A percentile compares a stretch with the other conserved stretches of the same genome.
phyloP scores from a whole-genome alignment of 2,329 filamentous ascomycete genomes.

The Colletotrichum endophyticum region DNA sequence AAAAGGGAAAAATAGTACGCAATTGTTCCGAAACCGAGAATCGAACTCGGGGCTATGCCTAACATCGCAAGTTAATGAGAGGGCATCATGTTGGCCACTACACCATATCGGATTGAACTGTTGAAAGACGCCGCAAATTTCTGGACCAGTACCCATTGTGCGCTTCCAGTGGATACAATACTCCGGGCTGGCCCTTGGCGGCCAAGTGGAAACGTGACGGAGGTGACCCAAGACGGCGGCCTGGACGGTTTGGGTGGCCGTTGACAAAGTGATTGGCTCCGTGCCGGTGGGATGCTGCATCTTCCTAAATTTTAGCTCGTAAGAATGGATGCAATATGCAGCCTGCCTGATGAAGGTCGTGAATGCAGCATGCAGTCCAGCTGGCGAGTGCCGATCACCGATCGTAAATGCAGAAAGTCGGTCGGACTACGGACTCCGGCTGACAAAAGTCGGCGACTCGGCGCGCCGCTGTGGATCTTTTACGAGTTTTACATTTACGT shows the following conservation, averaged over 20 bases:
- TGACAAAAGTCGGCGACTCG: neutral
- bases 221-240: neutral
- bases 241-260: neutral
- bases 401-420: neutral
- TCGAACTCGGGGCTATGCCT: conserved; percentile 21
- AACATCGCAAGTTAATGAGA: conserved; percentile 1
- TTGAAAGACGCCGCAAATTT: rapidly evolving
- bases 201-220: neutral
- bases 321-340: neutral
- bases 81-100: conserved; percentile 22
- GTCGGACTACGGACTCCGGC: neutral
- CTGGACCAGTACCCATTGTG: neutral
- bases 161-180: neutral
- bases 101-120: conserved; percentile 8
- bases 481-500: neutral
- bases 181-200: neutral
- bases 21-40: conserved; percentile 11
- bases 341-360: rapidly evolving
- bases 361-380: neutral
- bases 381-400: neutral
- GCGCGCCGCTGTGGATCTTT: neutral
- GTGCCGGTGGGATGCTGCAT: neutral
- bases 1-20: neutral
- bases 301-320: neutral
- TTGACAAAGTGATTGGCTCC: neutral